Conservation (phyloP, 177 flowering plant species). For the Vitis hybrid region DNA sequence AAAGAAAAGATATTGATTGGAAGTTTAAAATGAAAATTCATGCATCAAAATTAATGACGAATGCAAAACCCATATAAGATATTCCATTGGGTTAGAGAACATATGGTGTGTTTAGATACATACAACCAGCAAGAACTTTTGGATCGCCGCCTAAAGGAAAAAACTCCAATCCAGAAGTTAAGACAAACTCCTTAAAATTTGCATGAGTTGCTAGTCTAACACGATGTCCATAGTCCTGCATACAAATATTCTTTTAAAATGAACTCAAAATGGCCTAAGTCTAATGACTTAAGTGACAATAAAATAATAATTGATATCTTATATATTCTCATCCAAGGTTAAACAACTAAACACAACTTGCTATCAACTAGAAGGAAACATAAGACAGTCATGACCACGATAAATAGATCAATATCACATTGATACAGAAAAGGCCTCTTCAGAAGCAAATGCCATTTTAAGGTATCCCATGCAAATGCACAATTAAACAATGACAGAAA, state of each 20-base stretch:
- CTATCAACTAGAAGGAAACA: too few species aligned
- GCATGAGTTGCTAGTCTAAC: constrained; percentile 97
- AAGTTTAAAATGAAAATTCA: not conserved
- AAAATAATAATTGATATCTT: not conserved
- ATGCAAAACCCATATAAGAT: constrained; percentile 1
- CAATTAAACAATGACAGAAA: too few species aligned
- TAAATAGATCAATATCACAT: too few species aligned
- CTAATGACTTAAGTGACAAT: not conserved
- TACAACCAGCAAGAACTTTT: constrained; percentile 95
- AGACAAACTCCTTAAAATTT: constrained; percentile 95
- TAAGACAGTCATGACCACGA: too few species aligned
- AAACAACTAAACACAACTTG: too few species aligned
- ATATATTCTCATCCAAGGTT: too few species aligned
- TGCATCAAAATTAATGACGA: not conserved
- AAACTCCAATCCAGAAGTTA: constrained; percentile 97
- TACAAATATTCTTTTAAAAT: constrained; percentile 10
- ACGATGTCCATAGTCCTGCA: constrained; percentile 99
- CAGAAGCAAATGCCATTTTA: too few species aligned
- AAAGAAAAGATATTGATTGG: not conserved
- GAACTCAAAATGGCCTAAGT: not conserved
- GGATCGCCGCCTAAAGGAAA: constrained; percentile 99
- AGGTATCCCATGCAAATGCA: too few species aligned
- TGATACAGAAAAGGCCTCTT: too few species aligned
- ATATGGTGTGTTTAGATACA: constrained; percentile 30
- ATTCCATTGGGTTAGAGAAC: not conserved